Conservation (phyloP, 1,284 basidiomycete species). For the Xerocomus minutiporus region DNA sequence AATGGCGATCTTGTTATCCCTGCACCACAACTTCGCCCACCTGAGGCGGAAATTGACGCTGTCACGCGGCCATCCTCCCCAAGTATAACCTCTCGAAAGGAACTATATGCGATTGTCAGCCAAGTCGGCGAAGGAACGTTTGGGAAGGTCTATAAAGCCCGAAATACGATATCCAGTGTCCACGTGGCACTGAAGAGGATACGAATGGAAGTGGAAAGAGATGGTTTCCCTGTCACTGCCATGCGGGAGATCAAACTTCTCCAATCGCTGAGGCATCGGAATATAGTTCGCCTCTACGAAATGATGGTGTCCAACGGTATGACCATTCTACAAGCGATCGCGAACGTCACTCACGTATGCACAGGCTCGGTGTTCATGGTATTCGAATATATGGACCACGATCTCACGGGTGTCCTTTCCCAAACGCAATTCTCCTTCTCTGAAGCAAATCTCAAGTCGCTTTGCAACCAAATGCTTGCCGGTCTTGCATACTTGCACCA, state of each 20-base stretch:
- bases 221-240: conserved; percentile 98
- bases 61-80: conserved; percentile 34
- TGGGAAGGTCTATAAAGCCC: conserved; percentile 98
- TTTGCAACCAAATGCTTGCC: conserved; percentile 90
- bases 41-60: conserved; percentile 27
- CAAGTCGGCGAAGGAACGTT: conserved; percentile 99
- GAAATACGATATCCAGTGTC: conserved; percentile 69
- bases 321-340: conserved; percentile 19
- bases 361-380: conserved; percentile 97
- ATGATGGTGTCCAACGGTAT: conserved; percentile 98
- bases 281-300: conserved; percentile 87
- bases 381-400: conserved; percentile 99
- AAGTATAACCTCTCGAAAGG: conserved; percentile 38
- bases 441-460: conserved; percentile 88
- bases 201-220: conserved; percentile 95
- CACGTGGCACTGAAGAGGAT: conserved; percentile 95
- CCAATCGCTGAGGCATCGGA: conserved; percentile 85
- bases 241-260: conserved; percentile 99
- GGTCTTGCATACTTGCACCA: conserved; percentile 94
- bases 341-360: conserved; percentile 11
- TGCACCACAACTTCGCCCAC: conserved; percentile 17
- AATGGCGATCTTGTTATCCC: conserved; percentile 22
- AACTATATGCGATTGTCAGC: conserved; percentile 82
- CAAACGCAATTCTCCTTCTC: conserved; percentile 85
- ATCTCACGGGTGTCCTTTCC: conserved; percentile 91